Percentiles rank a stretch among this genome's conserved stretches.
Conservation (phyloP, 2,329 filamentous ascomycete genomes). For the Fusarium nematophilum region DNA sequence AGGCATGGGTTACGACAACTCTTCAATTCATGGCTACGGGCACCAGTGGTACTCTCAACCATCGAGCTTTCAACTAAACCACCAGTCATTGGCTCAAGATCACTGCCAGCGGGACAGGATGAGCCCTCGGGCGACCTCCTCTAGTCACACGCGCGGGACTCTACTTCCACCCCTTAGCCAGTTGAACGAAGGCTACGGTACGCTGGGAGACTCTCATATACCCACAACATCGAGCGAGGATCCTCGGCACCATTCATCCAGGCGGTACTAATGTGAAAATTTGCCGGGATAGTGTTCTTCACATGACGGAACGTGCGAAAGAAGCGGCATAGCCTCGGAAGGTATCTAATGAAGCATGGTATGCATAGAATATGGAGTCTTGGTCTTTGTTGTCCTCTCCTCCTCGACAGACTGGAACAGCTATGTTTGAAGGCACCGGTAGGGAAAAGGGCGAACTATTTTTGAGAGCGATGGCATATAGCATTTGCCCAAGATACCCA, state of each 20-base stretch:
- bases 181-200: constrained; percentile 11
- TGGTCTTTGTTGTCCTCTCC: not conserved
- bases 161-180: constrained; percentile 10
- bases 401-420: not conserved
- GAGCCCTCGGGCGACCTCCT: not conserved
- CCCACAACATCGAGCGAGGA: constrained; percentile 26
- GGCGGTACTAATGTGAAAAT: constrained; percentile 17
- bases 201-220: constrained; percentile 9
- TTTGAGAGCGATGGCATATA: constrained; percentile 12
- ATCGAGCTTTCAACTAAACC: constrained; percentile 26
- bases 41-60: constrained; percentile 22
- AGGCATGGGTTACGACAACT: constrained; percentile 11
- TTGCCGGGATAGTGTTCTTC: not conserved
- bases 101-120: not conserved
- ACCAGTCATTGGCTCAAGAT: constrained; percentile 25
- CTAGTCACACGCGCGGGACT: not conserved
- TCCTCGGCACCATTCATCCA: constrained; percentile 7
- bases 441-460: not conserved
- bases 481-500: constrained; percentile 25
- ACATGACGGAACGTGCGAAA: not conserved
- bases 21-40: constrained; percentile 8
- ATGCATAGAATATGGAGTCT: constrained; percentile 1
- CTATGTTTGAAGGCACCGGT: not conserved
- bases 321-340: not conserved
- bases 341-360: not conserved